Evolutionary conservation across 768 basidiomycete species (phyloP).

Genomic region (Dioszegia hungarica): DNA sequence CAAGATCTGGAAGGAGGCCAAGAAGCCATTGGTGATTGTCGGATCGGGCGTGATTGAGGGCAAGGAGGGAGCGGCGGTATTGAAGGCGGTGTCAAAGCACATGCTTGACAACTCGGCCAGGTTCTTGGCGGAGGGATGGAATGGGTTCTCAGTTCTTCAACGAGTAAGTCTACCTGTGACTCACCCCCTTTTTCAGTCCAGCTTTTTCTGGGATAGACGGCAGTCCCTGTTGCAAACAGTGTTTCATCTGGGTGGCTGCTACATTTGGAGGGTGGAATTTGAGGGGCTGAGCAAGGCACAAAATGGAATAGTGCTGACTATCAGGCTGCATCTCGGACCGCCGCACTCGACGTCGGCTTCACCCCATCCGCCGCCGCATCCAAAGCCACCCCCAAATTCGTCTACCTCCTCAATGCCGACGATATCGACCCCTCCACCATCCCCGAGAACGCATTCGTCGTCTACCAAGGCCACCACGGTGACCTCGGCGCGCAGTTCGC

Average conservation of each 20-base stretch:
- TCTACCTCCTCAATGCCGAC: constrained; percentile 95
- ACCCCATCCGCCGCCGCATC: constrained; percentile 76
- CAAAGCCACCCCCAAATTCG: constrained; percentile 76
- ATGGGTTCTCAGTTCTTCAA: constrained; percentile 88
- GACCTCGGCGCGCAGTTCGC: constrained; percentile 93
- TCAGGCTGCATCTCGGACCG: constrained; percentile 84
- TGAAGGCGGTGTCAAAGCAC: constrained; percentile 70
- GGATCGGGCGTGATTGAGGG: constrained; percentile 84
- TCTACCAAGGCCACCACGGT: constrained; percentile 98
- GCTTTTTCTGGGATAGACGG: too few relatives aligned
- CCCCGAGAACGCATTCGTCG: constrained; percentile 87
- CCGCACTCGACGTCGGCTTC: constrained; percentile 92
- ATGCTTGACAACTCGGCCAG: constrained; percentile 70
- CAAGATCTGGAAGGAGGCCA: constrained; percentile 78
- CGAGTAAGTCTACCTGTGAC: constrained; percentile 73
- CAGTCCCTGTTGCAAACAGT: too few relatives aligned
- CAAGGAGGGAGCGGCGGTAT: constrained; percentile 71
- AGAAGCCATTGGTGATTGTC: constrained; percentile 86
- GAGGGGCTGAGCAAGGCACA: too few relatives aligned
- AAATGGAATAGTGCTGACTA: background rate
- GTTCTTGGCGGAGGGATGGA: constrained; percentile 86
- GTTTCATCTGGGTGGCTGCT: too few relatives aligned
- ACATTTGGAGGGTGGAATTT: too few relatives aligned
- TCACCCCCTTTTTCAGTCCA: too few relatives aligned
- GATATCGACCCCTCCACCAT: constrained; percentile 83